phyloP scores from a whole-genome alignment of 768 basidiomycete genomes.

The Boletellus ananas region DNA sequence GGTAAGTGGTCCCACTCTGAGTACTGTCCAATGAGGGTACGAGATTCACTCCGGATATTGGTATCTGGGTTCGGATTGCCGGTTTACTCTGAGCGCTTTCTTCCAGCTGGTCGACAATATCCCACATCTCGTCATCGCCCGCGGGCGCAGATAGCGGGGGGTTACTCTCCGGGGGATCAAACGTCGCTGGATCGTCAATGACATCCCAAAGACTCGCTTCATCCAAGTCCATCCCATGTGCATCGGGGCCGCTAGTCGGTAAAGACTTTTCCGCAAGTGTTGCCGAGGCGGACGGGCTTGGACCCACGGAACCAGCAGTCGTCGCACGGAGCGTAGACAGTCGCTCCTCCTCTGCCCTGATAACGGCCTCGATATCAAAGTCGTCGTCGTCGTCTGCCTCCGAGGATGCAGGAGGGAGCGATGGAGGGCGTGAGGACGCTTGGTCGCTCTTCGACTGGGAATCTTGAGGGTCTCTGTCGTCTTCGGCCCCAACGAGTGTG shows the following conservation, averaged over 20 bases:
- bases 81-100: constrained; percentile 11
- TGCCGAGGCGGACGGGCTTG: not conserved
- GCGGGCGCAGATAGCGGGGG: not conserved
- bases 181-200: constrained; percentile 10
- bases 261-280: constrained; percentile 5
- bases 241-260: constrained; percentile 6
- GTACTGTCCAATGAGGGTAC: constrained; percentile 11
- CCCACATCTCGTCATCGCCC: constrained; percentile 69
- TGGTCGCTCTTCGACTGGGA: constrained; percentile 17
- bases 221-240: constrained; percentile 29
- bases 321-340: constrained; percentile 21
- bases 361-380: constrained; percentile 50
- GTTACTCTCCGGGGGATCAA: constrained; percentile 6
- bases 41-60: constrained; percentile 23
- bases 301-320: constrained; percentile 3
- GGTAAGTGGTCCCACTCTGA: constrained; percentile 7
- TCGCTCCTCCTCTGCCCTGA: constrained; percentile 43
- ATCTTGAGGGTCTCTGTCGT: constrained; percentile 12
- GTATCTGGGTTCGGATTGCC: constrained; percentile 10
- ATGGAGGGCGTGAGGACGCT: constrained; percentile 38
- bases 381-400: constrained; percentile 44
- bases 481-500: constrained; percentile 26
- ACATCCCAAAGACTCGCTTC: constrained; percentile 39
- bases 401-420: constrained; percentile 39
- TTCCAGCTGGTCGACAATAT: constrained; percentile 58